phyloP scores from a whole-genome alignment of 306 rosid species.

The Comarum palustre region DNA sequence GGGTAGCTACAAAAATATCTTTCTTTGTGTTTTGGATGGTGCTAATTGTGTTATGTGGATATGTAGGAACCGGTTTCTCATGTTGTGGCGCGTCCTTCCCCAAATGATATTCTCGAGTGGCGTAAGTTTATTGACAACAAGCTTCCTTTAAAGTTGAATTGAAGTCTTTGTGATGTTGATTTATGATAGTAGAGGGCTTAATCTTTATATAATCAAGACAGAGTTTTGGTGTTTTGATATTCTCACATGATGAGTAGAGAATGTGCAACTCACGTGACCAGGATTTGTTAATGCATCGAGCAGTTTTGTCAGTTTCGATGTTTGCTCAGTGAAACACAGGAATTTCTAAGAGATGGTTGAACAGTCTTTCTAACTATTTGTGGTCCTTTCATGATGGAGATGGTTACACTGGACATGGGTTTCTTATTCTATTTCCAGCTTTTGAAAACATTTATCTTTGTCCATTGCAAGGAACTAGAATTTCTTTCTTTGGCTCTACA shows the following conservation, averaged over 20 bases:
- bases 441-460: not conserved
- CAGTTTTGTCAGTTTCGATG: not conserved
- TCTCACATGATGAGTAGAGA: not conserved
- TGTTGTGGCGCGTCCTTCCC: constrained; percentile 88
- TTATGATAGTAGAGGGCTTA: not conserved
- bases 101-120: constrained; percentile 97
- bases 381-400: not conserved
- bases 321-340: not conserved
- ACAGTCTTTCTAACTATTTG: not conserved
- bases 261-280: not conserved
- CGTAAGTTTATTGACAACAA: constrained; percentile 61
- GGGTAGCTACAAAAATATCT: constrained; percentile 2
- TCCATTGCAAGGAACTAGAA: not conserved
- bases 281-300: not conserved
- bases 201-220: not conserved
- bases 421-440: not conserved
- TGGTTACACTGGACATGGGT: not conserved
- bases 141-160: not conserved
- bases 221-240: not conserved
- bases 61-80: constrained; percentile 96
- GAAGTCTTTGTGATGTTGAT: not conserved
- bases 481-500: not conserved
- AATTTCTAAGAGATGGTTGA: not conserved
- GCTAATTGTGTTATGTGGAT: constrained; percentile 28
- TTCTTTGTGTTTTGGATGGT: constrained; percentile 14